phyloP scores from a whole-genome alignment of 805 yeast genomes.

The Starmerella kuoi region DNA sequence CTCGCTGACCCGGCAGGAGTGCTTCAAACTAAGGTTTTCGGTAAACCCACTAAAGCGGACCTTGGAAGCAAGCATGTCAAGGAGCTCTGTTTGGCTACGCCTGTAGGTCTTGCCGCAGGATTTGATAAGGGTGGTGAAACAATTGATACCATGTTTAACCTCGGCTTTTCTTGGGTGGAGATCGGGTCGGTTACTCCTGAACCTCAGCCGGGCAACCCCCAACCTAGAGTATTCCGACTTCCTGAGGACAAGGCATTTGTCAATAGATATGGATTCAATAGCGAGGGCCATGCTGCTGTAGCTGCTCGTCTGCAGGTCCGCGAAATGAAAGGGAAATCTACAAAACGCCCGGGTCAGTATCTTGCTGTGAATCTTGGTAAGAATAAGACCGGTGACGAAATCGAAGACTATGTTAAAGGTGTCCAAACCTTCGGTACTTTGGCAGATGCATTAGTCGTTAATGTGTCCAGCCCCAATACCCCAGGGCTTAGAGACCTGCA shows the following conservation, averaged over 20 bases:
- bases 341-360: conserved; percentile 27
- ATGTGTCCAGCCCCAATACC: conserved; percentile 91
- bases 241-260: conserved; percentile 80
- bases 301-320: conserved; percentile 55
- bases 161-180: conserved; percentile 84
- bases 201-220: conserved; percentile 92
- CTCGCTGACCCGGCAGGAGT: conserved; percentile 25
- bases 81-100: conserved; percentile 43
- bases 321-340: conserved; percentile 31
- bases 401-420: conserved; percentile 73
- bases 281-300: conserved; percentile 73
- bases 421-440: conserved; percentile 66
- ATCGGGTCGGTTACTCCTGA: conserved; percentile 86
- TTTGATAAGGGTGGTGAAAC: conserved; percentile 90
- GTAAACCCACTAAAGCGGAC: not conserved
- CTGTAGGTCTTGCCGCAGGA: conserved; percentile 92
- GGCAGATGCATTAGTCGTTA: conserved; percentile 82
- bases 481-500: conserved; percentile 89
- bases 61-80: conserved; percentile 21
- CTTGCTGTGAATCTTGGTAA: conserved; percentile 83
- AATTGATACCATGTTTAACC: conserved; percentile 60
- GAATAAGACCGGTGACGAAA: conserved; percentile 83
- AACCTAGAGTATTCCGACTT: conserved; percentile 80
- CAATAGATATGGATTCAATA: conserved; percentile 90
- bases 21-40: conserved; percentile 25